These are phyloP conservation scores for Penicillium sp. DNA, from an alignment of 2,329 filamentous ascomycete species.

Conservation along the genomic window DNA sequence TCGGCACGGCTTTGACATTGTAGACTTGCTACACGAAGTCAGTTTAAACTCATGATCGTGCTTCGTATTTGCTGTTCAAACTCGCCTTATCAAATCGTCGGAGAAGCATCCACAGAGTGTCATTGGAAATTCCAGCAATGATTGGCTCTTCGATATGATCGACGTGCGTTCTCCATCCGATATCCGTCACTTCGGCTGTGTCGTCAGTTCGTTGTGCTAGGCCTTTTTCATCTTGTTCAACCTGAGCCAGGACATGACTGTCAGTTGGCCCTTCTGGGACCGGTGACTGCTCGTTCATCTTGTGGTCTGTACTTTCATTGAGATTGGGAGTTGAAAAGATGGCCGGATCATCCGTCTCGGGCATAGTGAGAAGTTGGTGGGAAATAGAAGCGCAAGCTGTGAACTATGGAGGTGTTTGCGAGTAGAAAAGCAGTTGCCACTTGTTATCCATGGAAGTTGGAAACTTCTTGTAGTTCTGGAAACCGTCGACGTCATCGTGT, in stretches of 20 bases:
- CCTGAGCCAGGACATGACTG: conserved; percentile 23
- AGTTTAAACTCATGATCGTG: conserved; percentile 12
- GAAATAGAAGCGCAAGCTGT: background rate
- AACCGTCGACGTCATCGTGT: background rate
- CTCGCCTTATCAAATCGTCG: conserved; percentile 67
- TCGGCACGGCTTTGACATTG: conserved; percentile 63
- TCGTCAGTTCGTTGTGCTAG: conserved; percentile 15
- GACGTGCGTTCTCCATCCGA: conserved; percentile 18
- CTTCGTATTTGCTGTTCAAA: background rate
- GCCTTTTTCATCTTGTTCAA: conserved; percentile 19
- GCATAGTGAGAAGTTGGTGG: background rate
- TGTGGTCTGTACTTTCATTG: background rate
- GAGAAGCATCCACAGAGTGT: conserved; percentile 67
- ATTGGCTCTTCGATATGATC: conserved; percentile 38
- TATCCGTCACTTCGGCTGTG: conserved; percentile 11
- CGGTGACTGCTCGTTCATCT: background rate
- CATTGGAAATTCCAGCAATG: conserved; percentile 64
- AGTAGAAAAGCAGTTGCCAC: background rate
- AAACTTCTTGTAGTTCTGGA: background rate
- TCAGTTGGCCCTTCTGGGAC: conserved; percentile 18
- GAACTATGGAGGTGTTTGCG: background rate
- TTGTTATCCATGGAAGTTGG: background rate
- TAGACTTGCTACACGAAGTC: conserved; percentile 53
- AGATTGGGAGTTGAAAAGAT: background rate
- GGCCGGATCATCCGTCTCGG: background rate